Evolutionary conservation across 2,329 filamentous ascomycete genomes (phyloP).

Genomic region (Whalleya microplaca): DNA sequence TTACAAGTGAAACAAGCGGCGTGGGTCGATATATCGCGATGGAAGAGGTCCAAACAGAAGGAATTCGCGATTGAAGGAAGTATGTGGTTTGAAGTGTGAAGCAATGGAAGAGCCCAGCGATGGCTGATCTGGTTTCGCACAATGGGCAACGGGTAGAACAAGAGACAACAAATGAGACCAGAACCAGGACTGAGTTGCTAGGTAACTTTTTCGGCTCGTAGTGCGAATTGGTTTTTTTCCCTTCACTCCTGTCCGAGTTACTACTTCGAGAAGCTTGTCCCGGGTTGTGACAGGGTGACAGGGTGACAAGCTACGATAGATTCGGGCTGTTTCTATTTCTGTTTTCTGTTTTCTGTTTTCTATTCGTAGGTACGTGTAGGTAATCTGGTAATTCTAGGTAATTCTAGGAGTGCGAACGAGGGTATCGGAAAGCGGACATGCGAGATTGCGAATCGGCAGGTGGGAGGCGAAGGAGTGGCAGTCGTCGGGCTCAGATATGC

Average conservation of each 20-base stretch:
- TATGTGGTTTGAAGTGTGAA: conserved; percentile 19
- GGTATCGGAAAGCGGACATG: not conserved
- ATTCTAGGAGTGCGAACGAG: not conserved
- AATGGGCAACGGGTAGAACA: conserved; percentile 17
- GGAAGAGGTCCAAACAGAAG: conserved; percentile 9
- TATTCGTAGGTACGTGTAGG: no score
- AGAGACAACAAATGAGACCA: conserved; percentile 27
- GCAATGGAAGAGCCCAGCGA: conserved; percentile 12
- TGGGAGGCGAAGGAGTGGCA: conserved; percentile 10
- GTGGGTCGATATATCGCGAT: conserved; percentile 5
- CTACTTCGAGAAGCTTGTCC: not conserved
- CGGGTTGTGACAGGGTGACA: not conserved
- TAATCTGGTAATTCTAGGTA: no score
- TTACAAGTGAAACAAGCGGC: conserved; percentile 9
- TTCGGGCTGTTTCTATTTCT: not conserved
- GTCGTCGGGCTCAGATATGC: conserved; percentile 15
- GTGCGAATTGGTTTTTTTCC: conserved; percentile 15
- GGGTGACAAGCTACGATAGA: no score
- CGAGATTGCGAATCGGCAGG: not conserved
- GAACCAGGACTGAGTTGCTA: conserved; percentile 17
- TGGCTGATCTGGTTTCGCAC: conserved; percentile 17
- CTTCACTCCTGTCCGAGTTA: not conserved
- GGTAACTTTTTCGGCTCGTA: conserved; percentile 13
- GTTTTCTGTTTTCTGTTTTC: no score
- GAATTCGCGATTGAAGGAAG: conserved; percentile 6